phyloP scores from a whole-genome alignment of 352 stramenopile species.

The Pythium folliculosum region DNA sequence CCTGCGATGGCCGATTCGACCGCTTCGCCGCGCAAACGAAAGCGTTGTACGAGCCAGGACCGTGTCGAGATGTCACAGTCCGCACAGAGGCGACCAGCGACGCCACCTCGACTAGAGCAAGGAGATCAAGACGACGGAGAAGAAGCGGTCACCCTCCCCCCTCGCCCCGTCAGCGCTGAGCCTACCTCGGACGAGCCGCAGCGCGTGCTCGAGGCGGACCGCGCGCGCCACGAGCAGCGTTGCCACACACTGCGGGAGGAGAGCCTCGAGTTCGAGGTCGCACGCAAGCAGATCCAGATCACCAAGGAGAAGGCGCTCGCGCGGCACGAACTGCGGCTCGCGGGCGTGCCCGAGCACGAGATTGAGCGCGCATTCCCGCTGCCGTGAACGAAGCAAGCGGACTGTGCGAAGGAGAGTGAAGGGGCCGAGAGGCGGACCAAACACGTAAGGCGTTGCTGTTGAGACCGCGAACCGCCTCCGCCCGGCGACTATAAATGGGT shows the following conservation, averaged over 20 bases:
- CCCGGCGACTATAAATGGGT: no score
- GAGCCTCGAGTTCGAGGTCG: slow-evolving; percentile 5
- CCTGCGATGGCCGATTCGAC: no score
- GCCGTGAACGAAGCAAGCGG: not conserved
- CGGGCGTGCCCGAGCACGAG: slow-evolving; percentile 24
- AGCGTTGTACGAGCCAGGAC: no score
- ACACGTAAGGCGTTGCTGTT: no score
- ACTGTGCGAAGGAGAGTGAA: no score
- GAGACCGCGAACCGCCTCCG: no score
- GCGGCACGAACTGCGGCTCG: slow-evolving; percentile 15
- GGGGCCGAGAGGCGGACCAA: no score
- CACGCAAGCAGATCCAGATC: slow-evolving; percentile 11
- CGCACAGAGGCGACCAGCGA: no score
- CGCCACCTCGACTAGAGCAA: no score
- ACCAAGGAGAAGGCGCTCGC: slow-evolving; percentile 23
- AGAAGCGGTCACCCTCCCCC: not conserved
- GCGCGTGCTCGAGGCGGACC: not conserved
- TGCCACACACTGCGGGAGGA: slow-evolving; percentile 10
- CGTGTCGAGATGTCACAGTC: no score
- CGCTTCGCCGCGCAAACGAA: no score
- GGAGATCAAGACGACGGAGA: not conserved
- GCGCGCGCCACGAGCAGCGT: slow-evolving; percentile 5
- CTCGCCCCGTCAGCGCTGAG: not conserved
- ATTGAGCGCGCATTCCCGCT: slow-evolving; percentile 20
- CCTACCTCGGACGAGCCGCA: not conserved